Evolutionary conservation across 192 early-diverging fungal genomes (phyloP).

Genomic region (Gonapodya prolifera): DNA sequence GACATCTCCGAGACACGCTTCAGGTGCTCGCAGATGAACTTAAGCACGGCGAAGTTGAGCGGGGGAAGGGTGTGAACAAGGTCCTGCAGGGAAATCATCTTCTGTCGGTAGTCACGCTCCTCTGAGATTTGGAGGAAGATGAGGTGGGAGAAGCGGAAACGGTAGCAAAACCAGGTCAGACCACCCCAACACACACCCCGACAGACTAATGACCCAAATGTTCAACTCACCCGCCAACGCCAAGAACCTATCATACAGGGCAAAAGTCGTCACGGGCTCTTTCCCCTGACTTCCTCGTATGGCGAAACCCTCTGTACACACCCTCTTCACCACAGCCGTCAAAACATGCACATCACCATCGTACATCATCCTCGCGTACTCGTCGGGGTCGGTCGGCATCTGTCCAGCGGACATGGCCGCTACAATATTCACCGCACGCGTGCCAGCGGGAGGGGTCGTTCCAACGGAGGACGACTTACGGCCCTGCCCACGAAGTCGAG

Average conservation of each 20-base stretch:
- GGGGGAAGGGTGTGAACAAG: slow-evolving; percentile 32
- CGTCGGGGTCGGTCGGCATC: no score
- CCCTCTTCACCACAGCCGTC: slow-evolving; percentile 32
- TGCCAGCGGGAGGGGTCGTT: no score
- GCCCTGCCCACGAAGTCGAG: no score
- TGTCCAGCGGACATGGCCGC: no score
- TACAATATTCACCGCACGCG: no score
- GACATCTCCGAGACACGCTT: background rate
- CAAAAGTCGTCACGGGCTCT: slow-evolving; percentile 26
- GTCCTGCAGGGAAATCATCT: slow-evolving; percentile 40
- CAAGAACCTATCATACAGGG: slow-evolving; percentile 34
- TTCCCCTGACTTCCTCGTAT: no score
- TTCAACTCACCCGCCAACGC: slow-evolving; percentile 26
- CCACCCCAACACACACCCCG: no score
- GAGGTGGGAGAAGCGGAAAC: slow-evolving; percentile 2
- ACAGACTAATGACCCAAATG: no score
- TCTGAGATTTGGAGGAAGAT: slow-evolving; percentile 13
- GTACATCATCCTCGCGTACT: slow-evolving; percentile 18
- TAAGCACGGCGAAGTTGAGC: slow-evolving; percentile 27
- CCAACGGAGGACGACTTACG: no score
- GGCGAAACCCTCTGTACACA: slow-evolving; percentile 29
- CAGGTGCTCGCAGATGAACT: slow-evolving; percentile 35
- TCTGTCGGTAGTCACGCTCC: slow-evolving; percentile 30
- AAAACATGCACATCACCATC: slow-evolving; percentile 45
- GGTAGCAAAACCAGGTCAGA: slow-evolving; percentile 1